Evolutionary conservation across 306 rosid species (phyloP).

Genomic region (Lablab purpureus): DNA sequence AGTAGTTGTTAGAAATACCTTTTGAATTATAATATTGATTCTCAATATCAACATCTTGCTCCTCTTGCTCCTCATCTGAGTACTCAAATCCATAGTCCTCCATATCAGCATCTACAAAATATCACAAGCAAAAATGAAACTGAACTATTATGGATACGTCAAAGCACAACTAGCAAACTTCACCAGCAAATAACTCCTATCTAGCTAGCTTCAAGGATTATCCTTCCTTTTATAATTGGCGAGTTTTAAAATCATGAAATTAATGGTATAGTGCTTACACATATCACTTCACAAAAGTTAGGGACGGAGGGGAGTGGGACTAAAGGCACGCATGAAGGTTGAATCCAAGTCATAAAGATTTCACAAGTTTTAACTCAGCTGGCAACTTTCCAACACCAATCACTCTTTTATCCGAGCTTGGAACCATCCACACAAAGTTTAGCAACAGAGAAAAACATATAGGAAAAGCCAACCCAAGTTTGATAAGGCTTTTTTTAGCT

Average conservation of each 20-base stretch:
- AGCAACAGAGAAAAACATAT: constrained; percentile 16
- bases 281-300: constrained; percentile 12
- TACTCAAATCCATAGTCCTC: constrained; percentile 98
- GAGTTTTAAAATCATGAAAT: constrained; percentile 34
- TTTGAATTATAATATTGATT: constrained; percentile 97
- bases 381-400: not conserved
- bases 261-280: not conserved
- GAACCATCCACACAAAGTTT: not conserved
- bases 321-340: not conserved
- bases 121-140: constrained; percentile 31
- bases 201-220: constrained; percentile 2
- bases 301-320: not conserved
- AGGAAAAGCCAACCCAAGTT: constrained; percentile 1
- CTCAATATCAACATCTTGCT: constrained; percentile 98
- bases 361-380: constrained; percentile 17
- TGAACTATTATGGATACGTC: not conserved
- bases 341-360: constrained; percentile 9
- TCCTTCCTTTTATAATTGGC: not conserved
- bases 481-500: not conserved
- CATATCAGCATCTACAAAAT: constrained; percentile 91
- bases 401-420: not conserved
- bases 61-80: constrained; percentile 99
- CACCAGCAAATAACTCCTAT: constrained; percentile 18
- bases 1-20: constrained; percentile 52
- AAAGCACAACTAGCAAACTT: constrained; percentile 30